phyloP scores from a whole-genome alignment of 106 monocot species.

The Agapanthus africanus region DNA sequence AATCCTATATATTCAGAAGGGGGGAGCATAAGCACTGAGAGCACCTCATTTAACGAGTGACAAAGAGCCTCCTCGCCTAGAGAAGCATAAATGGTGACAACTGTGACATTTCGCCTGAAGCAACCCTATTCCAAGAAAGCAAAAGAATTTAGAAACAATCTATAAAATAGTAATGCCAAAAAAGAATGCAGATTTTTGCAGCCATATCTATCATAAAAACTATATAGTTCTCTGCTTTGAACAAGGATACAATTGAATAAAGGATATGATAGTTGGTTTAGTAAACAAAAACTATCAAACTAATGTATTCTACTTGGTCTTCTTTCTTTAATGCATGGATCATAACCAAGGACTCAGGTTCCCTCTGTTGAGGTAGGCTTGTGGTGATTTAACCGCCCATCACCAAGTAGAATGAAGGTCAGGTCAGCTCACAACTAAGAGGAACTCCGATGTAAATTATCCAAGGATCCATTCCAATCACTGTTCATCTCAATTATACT shows the following conservation, averaged over 20 bases:
- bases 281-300: background rate
- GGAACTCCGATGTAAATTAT: too few relatives aligned
- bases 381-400: too few relatives aligned
- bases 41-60: slow-evolving; percentile 96
- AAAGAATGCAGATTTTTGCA: background rate
- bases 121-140: slow-evolving; percentile 51
- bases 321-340: background rate
- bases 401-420: too few relatives aligned
- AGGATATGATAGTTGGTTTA: background rate
- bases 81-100: slow-evolving; percentile 94
- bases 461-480: too few relatives aligned
- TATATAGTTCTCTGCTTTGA: background rate
- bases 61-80: slow-evolving; percentile 91
- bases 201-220: background rate
- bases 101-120: slow-evolving; percentile 79
- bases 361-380: background rate
- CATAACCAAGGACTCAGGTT: slow-evolving; percentile 1
- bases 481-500: too few relatives aligned
- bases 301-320: background rate
- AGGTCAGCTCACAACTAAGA: too few relatives aligned
- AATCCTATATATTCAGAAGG: too few relatives aligned
- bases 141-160: background rate
- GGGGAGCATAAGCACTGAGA: background rate
- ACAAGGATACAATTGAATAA: background rate
- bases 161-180: background rate